A percentile compares a stretch with the other conserved stretches of the same genome.
Evolutionary conservation across 208 protist species (phyloP).

Genomic region (Leptomonas pyrrhocoris): DNA sequence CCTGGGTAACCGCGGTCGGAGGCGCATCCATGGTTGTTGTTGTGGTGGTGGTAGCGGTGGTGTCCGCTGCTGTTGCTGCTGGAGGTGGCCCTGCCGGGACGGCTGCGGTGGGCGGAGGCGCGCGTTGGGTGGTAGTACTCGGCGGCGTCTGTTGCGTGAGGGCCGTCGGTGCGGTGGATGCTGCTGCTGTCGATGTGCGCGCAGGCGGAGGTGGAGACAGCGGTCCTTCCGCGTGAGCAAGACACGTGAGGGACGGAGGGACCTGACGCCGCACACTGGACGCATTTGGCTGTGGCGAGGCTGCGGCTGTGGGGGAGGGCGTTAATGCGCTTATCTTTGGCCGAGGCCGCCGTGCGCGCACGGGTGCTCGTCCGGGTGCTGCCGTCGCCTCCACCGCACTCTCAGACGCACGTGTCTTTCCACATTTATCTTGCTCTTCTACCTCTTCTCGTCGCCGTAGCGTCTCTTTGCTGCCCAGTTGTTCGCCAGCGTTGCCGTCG

Average conservation of each 20-base stretch:
- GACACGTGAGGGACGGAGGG: background rate
- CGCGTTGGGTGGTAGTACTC: background rate
- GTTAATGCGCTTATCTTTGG: background rate
- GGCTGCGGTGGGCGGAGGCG: background rate
- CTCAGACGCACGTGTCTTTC: background rate
- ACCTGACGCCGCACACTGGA: background rate
- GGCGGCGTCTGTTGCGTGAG: background rate
- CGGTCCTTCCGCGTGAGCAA: background rate
- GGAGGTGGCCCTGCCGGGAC: background rate
- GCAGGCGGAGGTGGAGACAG: background rate
- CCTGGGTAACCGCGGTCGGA: background rate
- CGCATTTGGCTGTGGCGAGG: background rate
- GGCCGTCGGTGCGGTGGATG: background rate
- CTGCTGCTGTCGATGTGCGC: background rate
- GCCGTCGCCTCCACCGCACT: background rate
- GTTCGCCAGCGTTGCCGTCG: background rate
- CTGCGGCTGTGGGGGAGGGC: background rate
- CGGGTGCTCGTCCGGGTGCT: background rate
- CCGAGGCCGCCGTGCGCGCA: slow-evolving; percentile 7
- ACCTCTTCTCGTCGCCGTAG: too few relatives aligned
- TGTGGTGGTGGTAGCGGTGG: slow-evolving; percentile 2
- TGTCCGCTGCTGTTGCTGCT: background rate
- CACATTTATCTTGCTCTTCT: background rate
- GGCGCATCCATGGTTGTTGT: too few relatives aligned
- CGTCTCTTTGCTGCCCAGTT: background rate